Evolutionary conservation across 345 rosid genomes (phyloP).

Genomic region (Brassica cretica): DNA sequence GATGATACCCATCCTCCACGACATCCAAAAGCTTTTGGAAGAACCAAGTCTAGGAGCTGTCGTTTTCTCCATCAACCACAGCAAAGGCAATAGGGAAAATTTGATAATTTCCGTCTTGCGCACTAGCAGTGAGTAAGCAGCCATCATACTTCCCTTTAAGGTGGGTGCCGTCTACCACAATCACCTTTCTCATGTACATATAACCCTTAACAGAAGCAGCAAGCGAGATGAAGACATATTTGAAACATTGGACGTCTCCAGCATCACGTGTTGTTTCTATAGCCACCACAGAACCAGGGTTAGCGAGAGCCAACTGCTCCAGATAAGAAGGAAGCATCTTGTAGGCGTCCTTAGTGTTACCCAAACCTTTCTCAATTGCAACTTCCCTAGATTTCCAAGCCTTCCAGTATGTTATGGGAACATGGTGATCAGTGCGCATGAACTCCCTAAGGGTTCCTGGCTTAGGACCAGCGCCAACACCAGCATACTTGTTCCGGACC

Average conservation of each 20-base stretch:
- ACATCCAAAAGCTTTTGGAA: neutral
- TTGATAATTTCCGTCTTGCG: neutral
- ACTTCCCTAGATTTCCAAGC: neutral
- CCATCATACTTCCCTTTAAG: no score
- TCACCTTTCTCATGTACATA: no score
- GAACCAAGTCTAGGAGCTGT: neutral
- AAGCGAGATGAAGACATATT: neutral
- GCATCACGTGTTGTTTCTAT: neutral
- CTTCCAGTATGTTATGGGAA: neutral
- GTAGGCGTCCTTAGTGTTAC: neutral
- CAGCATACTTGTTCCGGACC: neutral
- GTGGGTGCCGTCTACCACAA: no score
- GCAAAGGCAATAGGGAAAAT: neutral
- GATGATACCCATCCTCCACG: neutral
- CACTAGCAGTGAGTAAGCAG: neutral
- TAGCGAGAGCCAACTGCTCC: neutral
- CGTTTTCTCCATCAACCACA: neutral
- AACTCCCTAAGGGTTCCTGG: neutral
- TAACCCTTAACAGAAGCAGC: neutral
- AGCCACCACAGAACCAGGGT: neutral
- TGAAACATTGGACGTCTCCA: neutral
- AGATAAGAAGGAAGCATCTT: neutral
- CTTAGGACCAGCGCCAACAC: neutral
- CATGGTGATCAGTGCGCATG: neutral
- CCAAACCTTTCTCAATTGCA: neutral